These are phyloP conservation scores for Mycena galericulata DNA, from an alignment of 768 basidiomycete species.

Conservation along the genomic window DNA sequence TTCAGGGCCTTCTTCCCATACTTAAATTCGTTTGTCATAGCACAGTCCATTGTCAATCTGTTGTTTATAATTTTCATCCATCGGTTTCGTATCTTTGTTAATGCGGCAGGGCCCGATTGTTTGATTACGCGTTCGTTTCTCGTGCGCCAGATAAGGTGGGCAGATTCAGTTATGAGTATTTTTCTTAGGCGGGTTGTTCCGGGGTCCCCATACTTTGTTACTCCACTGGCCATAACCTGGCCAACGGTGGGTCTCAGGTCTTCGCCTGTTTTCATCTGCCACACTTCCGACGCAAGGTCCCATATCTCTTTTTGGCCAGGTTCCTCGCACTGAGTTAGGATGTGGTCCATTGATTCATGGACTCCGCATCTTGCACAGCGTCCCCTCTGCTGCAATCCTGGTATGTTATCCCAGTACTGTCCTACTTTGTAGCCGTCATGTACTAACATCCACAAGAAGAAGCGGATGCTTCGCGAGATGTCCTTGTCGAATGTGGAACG, in stretches of 20 bases:
- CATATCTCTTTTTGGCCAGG: constrained; percentile 19
- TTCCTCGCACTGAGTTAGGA: constrained; percentile 23
- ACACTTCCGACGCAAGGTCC: constrained; percentile 3
- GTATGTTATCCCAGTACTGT: constrained; percentile 28
- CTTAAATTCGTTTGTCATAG: neutral
- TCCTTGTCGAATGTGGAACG: constrained; percentile 6
- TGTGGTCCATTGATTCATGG: too few relatives aligned
- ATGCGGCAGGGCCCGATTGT: neutral
- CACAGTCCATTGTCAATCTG: neutral
- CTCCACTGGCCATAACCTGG: constrained; percentile 16
- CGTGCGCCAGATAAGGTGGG: too few relatives aligned
- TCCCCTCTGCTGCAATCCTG: neutral
- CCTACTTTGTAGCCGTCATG: constrained; percentile 39
- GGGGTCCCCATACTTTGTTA: neutral
- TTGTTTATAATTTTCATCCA: neutral
- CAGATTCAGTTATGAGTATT: too few relatives aligned
- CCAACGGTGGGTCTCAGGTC: constrained; percentile 13
- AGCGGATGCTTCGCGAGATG: constrained; percentile 24
- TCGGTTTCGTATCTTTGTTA: neutral
- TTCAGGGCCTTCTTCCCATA: neutral
- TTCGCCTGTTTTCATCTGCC: constrained; percentile 14
- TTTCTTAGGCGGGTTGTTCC: constrained; percentile 11
- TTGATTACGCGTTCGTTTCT: neutral
- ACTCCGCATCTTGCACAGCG: constrained; percentile 1
- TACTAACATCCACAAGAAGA: constrained; percentile 37